phyloP scores from a whole-genome alignment of 495 filamentous ascomycete species.

The Collariella sp. region DNA sequence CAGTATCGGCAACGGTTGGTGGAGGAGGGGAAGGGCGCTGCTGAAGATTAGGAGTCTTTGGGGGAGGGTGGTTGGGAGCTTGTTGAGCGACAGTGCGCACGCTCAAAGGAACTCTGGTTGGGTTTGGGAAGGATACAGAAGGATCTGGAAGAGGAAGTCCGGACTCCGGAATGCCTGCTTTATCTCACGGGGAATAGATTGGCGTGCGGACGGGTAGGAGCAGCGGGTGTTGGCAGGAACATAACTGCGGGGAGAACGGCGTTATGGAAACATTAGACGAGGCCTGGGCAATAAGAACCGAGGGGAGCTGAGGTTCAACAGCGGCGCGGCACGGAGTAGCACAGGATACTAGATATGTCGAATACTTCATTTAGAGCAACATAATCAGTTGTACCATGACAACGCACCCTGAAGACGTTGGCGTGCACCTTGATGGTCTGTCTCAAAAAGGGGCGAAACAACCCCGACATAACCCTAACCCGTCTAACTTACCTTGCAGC shows the following conservation, averaged over 20 bases:
- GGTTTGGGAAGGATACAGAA: not conserved
- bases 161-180: not conserved
- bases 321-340: not conserved
- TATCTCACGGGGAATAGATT: not conserved
- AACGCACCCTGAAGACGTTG: not conserved
- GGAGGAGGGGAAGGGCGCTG: conserved; percentile 29
- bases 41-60: conserved; percentile 24
- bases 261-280: too few relatives aligned
- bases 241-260: too few relatives aligned
- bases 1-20: conserved; percentile 36
- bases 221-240: not conserved
- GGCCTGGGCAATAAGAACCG: not conserved
- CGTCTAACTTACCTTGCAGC: not conserved
- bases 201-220: not conserved
- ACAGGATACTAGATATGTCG: not conserved
- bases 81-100: not conserved
- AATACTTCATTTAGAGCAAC: too few relatives aligned
- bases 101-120: not conserved
- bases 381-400: too few relatives aligned
- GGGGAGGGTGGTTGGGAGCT: too few relatives aligned
- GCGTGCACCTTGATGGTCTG: not conserved
- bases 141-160: not conserved
- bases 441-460: not conserved
- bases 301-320: not conserved
- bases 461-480: conserved; percentile 10